Base-by-base conservation (phyloP, 345 rosid genomes). In the Firmiana major region DNA sequence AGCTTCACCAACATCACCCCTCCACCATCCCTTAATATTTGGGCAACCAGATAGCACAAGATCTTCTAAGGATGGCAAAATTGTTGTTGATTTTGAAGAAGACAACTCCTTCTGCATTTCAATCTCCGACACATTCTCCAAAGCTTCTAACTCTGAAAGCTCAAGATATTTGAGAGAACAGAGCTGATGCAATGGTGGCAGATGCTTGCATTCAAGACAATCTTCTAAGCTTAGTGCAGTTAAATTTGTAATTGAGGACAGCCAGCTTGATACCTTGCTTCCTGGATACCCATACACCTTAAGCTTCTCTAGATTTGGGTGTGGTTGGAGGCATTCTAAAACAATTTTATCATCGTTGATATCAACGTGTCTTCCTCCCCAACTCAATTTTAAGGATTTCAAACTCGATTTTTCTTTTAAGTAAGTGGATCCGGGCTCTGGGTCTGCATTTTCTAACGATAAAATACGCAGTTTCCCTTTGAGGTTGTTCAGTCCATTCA, bases 41-140 rank as follows among this genome's bases (percentile, higher is more conserved):
- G 63, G 63, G 12, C 63, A 57, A 21, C 0, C 0, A 0, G 0
- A 0, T 3, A 22, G 10, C 0, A 0, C 0, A 3, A 57, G 63
- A 2, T 9, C 2, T 4, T 57, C 15, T 26, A 57, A 22, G 63
- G 63, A 57, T 28, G 19, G 65, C 0, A 60, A 28, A 26, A 28
- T 28, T 1, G 9, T 60, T 12, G 28, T 8, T 9, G 66, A 15
- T 62, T 22, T 10, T 22, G 34, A 0, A 58, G 7, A 58, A 1
- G 10, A 62, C n/a, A 2, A 13, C 9, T 62, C 66, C 19, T 6
- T 21, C 7, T 62, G 19, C 38, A 0, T 28, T 60, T 4, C 38
- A 24, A 0, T 28, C n/a, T 28, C 65, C 0, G 38, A 21, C 13
- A 57, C 28, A 22, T 57, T 21, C 24, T 57, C 62, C 24, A 57